Conservation (phyloP, 1,139 yeast genomes). For the Kluyveromyces sp. region DNA sequence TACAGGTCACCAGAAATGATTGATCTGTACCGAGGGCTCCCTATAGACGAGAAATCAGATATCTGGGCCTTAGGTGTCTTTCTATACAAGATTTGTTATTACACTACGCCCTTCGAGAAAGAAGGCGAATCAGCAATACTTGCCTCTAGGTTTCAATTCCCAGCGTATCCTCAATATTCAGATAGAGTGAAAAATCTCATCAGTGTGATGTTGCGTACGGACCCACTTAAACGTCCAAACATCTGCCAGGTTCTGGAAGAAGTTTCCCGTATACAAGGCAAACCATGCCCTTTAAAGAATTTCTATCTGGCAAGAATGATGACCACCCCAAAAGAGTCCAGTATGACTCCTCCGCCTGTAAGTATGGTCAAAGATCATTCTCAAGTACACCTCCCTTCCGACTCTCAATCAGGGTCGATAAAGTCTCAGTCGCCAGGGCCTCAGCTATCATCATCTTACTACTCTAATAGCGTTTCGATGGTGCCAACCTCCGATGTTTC, state of each 20-base stretch:
- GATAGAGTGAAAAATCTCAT: slow-evolving; percentile 51
- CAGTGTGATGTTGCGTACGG: slow-evolving; percentile 55
- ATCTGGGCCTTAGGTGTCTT: slow-evolving; percentile 83
- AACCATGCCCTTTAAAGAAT: slow-evolving; percentile 42
- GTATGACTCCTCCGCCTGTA: background rate
- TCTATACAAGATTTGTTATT: slow-evolving; percentile 67
- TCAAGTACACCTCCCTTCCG: background rate
- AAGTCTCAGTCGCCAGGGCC: background rate
- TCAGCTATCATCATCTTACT: background rate
- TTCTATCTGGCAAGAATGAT: slow-evolving; percentile 26
- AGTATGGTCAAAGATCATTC: background rate
- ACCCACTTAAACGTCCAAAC: slow-evolving; percentile 67
- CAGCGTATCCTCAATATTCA: slow-evolving; percentile 41
- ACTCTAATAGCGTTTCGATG: background rate
- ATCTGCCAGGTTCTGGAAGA: slow-evolving; percentile 64
- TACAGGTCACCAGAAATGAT: slow-evolving; percentile 81
- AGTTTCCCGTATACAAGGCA: slow-evolving; percentile 51
- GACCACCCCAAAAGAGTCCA: slow-evolving; percentile 5
- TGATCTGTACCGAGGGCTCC: slow-evolving; percentile 56
- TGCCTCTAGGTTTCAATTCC: slow-evolving; percentile 59
- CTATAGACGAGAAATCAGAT: slow-evolving; percentile 72
- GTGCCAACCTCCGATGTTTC: background rate
- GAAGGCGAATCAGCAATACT: slow-evolving; percentile 66
- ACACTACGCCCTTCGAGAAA: slow-evolving; percentile 75
- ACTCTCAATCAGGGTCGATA: background rate